Conservation (phyloP, 768 basidiomycete species). For the Termitomyces sp. region DNA sequence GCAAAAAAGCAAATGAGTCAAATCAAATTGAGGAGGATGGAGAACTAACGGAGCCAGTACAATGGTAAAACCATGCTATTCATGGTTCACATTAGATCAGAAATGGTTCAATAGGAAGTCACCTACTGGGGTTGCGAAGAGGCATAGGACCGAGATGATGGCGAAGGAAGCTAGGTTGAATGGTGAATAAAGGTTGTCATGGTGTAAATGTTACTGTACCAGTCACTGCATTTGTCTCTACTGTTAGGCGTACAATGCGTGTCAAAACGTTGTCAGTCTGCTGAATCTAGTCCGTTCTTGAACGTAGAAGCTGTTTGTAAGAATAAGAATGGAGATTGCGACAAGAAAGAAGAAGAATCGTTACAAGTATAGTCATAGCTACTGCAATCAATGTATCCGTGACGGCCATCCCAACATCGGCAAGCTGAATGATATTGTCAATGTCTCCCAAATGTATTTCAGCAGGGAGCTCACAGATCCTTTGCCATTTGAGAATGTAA, state of each 20-base stretch:
- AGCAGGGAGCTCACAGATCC: background rate
- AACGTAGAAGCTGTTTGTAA: too few relatives aligned
- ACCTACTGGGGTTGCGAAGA: background rate
- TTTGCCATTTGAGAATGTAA: too few relatives aligned
- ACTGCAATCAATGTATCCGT: background rate
- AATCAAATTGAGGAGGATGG: too few relatives aligned
- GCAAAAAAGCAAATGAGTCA: too few relatives aligned
- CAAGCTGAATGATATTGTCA: background rate
- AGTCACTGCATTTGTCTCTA: too few relatives aligned
- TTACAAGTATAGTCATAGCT: background rate
- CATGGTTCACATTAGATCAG: slow-evolving; percentile 22
- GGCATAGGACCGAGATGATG: background rate
- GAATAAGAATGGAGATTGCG: too few relatives aligned
- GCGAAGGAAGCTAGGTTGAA: background rate
- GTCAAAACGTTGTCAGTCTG: too few relatives aligned
- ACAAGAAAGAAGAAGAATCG: background rate
- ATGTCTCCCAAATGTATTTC: background rate
- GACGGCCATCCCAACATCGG: background rate
- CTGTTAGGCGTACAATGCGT: too few relatives aligned
- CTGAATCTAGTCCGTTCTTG: too few relatives aligned
- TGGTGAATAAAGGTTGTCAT: background rate
- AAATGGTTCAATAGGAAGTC: slow-evolving; percentile 2
- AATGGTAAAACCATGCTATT: too few relatives aligned
- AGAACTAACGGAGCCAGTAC: too few relatives aligned
- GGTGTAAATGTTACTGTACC: too few relatives aligned